phyloP scores from a whole-genome alignment of 331 rosid genomes.

The Malus hybrid region DNA sequence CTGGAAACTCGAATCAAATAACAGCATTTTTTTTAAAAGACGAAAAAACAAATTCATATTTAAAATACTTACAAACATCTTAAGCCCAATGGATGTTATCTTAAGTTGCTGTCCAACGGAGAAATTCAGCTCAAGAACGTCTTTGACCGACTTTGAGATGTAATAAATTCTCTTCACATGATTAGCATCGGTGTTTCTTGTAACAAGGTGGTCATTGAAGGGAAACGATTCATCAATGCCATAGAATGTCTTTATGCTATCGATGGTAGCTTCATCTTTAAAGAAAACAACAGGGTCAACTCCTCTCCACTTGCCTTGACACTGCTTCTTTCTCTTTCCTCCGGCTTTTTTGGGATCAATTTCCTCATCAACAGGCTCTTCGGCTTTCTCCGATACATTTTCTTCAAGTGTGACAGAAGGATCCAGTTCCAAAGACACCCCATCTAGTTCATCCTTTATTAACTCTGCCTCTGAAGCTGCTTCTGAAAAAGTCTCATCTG shows the following conservation, averaged over 20 bases:
- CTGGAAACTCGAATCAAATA: neutral
- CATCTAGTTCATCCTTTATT: conserved; percentile 31
- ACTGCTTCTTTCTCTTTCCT: conserved; percentile 71
- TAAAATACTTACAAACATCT: conserved; percentile 88
- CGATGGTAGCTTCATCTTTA: conserved; percentile 57
- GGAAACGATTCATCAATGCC: conserved; percentile 74
- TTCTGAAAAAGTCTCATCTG: conserved; percentile 28
- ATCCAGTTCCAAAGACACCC: conserved; percentile 30
- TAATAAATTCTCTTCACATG: conserved; percentile 91
- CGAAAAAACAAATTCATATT: neutral
- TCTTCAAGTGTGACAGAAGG: conserved; percentile 30
- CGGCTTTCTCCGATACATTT: conserved; percentile 28
- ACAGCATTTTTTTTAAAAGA: neutral
- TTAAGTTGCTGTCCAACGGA: conserved; percentile 89
- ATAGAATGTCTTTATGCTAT: conserved; percentile 71
- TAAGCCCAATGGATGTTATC: conserved; percentile 86
- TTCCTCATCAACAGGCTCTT: conserved; percentile 27
- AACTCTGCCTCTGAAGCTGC: conserved; percentile 35
- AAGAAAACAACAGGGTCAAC: conserved; percentile 93
- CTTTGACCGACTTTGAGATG: conserved; percentile 74
- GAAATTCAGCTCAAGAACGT: conserved; percentile 80
- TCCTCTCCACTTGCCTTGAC: conserved; percentile 95
- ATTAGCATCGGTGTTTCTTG: conserved; percentile 71
- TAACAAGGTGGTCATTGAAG: conserved; percentile 67
- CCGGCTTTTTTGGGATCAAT: conserved; percentile 28